phyloP scores from a whole-genome alignment of 306 rosid genomes.

The Trifolium fragiferum region DNA sequence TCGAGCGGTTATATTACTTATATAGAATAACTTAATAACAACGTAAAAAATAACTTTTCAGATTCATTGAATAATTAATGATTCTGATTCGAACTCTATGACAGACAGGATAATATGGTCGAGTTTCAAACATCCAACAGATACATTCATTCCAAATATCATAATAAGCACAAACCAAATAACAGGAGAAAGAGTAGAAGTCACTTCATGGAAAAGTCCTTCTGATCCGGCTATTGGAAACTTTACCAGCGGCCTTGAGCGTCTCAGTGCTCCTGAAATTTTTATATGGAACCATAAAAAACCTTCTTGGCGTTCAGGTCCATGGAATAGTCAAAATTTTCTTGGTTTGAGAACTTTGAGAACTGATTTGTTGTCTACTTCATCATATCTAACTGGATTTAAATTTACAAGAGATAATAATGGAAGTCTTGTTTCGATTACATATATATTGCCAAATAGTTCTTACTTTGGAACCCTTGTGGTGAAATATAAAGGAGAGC shows the following conservation, averaged over 20 bases:
- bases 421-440: not conserved
- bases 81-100: too few species aligned
- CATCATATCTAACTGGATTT: conserved; percentile 25
- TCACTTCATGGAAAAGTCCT: conserved; percentile 43
- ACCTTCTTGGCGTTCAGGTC: conserved; percentile 38
- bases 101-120: conserved; percentile 43
- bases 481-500: conserved; percentile 24
- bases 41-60: too few species aligned
- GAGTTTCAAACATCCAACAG: conserved; percentile 47
- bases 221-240: conserved; percentile 43
- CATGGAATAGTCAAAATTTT: conserved; percentile 43
- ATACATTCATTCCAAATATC: conserved; percentile 32
- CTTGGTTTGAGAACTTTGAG: conserved; percentile 39
- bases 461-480: not conserved
- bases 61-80: too few species aligned
- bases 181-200: not conserved
- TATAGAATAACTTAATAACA: too few species aligned
- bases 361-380: not conserved
- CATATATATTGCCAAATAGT: not conserved
- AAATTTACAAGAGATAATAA: not conserved
- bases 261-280: conserved; percentile 22
- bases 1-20: too few species aligned
- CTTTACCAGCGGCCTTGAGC: conserved; percentile 31
- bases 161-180: not conserved
- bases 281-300: conserved; percentile 26